Conservation (phyloP, 305 asterid genomes). For the Solanum hybrid region DNA sequence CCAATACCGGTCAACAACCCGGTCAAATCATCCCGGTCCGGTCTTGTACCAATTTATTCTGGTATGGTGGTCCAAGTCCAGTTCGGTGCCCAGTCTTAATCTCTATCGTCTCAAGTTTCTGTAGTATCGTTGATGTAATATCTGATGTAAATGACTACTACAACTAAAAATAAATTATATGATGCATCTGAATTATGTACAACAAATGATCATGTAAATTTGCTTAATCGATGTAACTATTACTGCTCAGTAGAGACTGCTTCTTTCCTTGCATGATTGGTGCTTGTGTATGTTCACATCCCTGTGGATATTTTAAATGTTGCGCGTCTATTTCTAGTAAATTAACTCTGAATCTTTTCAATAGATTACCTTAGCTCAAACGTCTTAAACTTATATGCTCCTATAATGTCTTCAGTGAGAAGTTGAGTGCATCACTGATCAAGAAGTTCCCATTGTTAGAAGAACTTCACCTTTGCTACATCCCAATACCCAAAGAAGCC, state of each 20-base stretch:
- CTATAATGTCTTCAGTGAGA: neutral
- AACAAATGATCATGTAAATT: neutral
- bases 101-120: neutral
- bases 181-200: neutral
- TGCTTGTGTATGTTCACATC: neutral
- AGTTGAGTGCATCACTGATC: slow-evolving; percentile 6
- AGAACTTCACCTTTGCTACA: slow-evolving; percentile 7
- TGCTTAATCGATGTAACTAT: neutral
- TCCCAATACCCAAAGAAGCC: neutral
- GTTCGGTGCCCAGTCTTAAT: neutral
- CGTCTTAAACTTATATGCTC: neutral
- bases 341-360: neutral
- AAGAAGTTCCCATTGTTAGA: slow-evolving; percentile 10
- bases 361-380: slow-evolving; percentile 15
- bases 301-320: neutral
- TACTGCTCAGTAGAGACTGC: neutral
- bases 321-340: neutral
- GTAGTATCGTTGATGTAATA: neutral
- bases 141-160: neutral
- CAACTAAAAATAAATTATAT: neutral
- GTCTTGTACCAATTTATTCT: accelerated
- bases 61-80: neutral
- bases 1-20: neutral
- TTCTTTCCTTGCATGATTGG: neutral
- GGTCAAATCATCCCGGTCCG: neutral